phyloP scores from a whole-genome alignment of 305 asterid genomes.

The Rubia tinctorum region DNA sequence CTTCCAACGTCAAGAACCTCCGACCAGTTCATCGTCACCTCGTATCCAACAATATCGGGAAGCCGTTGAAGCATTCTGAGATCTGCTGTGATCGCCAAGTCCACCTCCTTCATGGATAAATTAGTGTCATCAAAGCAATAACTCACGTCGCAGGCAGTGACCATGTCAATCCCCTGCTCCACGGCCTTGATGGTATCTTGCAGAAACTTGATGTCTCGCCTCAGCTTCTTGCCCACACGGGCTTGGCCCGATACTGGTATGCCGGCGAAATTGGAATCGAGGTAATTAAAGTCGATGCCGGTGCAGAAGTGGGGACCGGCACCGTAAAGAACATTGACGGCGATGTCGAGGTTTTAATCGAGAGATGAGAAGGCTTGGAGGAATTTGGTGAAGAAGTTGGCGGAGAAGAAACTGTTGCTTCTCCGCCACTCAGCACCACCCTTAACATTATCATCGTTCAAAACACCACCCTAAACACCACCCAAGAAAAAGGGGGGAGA shows the following conservation, averaged over 20 bases:
- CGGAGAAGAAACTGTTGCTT: too few species aligned
- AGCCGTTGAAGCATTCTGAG: constrained; percentile 94
- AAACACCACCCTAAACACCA: too few species aligned
- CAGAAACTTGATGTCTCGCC: constrained; percentile 50
- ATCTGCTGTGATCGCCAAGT: constrained; percentile 57
- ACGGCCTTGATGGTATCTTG: constrained; percentile 68
- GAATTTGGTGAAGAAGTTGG: constrained; percentile 74
- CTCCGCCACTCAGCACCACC: too few species aligned
- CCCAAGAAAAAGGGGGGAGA: too few species aligned
- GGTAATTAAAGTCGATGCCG: constrained; percentile 50
- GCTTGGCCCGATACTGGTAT: constrained; percentile 35
- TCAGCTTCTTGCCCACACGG: constrained; percentile 56
- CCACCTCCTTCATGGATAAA: constrained; percentile 85
- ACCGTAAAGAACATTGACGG: constrained; percentile 61
- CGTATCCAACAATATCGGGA: constrained; percentile 78
- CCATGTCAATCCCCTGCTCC: constrained; percentile 72
- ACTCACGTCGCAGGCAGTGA: constrained; percentile 84
- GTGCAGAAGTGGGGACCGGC: constrained; percentile 64
- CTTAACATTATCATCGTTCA: too few species aligned
- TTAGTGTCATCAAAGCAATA: constrained; percentile 48
- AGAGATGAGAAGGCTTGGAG: constrained; percentile 66
- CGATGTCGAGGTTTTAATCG: constrained; percentile 58
- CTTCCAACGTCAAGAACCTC: constrained; percentile 67
- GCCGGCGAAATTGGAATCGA: constrained; percentile 21
- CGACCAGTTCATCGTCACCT: constrained; percentile 90